phyloP scores from a whole-genome alignment of 352 stramenopile species.

The Bremia lactucae region DNA sequence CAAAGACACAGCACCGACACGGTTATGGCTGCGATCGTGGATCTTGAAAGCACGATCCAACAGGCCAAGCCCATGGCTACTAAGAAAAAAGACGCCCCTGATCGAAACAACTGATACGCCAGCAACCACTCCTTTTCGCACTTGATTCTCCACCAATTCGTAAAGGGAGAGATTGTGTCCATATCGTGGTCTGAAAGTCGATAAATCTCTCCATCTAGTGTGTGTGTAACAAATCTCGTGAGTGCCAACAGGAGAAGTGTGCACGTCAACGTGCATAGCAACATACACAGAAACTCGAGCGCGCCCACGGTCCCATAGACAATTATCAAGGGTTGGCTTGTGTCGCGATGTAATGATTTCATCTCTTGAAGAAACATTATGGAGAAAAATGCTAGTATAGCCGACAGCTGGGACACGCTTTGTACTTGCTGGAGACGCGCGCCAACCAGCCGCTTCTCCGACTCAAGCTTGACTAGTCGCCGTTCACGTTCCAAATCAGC shows the following conservation, averaged over 20 bases:
- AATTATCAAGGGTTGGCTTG: constrained; percentile 42
- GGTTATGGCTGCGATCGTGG: constrained; percentile 21
- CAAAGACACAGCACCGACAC: constrained; percentile 40
- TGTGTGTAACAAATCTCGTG: constrained; percentile 68
- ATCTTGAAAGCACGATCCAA: constrained; percentile 53
- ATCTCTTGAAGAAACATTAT: constrained; percentile 73
- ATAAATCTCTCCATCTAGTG: constrained; percentile 58
- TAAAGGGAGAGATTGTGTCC: constrained; percentile 59
- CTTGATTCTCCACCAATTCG: constrained; percentile 50
- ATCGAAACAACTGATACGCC: constrained; percentile 56
- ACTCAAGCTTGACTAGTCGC: constrained; percentile 63
- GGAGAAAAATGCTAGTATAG: constrained; percentile 57
- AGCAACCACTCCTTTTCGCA: constrained; percentile 70
- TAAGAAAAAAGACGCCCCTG: constrained; percentile 50
- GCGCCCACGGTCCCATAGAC: constrained; percentile 47
- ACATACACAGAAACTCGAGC: constrained; percentile 66
- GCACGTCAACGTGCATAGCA: constrained; percentile 60
- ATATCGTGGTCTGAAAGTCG: constrained; percentile 41
- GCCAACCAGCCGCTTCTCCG: constrained; percentile 70
- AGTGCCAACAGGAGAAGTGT: constrained; percentile 61
- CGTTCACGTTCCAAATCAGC: constrained; percentile 61
- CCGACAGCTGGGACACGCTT: constrained; percentile 48
- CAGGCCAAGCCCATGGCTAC: constrained; percentile 41
- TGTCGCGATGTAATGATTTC: constrained; percentile 26
- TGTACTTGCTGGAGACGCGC: constrained; percentile 54